Percentiles rank a stretch among this genome's conserved stretches.
Evolutionary conservation across 768 basidiomycete genomes (phyloP).

Genomic region (Suillus decipiens): DNA sequence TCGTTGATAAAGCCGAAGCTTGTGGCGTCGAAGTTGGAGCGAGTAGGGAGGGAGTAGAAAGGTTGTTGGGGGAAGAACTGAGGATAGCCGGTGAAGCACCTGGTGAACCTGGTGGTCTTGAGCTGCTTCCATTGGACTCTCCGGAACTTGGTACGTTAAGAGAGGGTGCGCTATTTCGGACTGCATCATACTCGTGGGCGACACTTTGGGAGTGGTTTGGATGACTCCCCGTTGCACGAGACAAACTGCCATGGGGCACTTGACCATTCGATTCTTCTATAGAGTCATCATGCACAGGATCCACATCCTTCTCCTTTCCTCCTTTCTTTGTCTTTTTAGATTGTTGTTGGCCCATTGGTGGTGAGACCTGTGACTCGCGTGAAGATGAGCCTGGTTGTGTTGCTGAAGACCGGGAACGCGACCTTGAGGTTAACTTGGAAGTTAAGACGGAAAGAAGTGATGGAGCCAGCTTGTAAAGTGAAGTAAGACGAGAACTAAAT

Average conservation of each 20-base stretch:
- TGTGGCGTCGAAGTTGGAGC: conserved; percentile 17
- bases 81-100: conserved; percentile 38
- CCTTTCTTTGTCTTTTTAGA: conserved; percentile 80
- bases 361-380: conserved; percentile 38
- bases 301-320: conserved; percentile 65
- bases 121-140: conserved; percentile 42
- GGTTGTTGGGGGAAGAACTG: conserved; percentile 39
- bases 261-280: conserved; percentile 40
- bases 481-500: conserved; percentile 7
- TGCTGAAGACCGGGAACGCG: conserved; percentile 72
- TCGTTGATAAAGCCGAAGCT: conserved; percentile 25
- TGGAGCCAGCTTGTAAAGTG: conserved; percentile 69
- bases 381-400: conserved; percentile 59
- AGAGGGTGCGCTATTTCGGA: conserved; percentile 32
- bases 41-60: conserved; percentile 42
- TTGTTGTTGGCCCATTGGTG: conserved; percentile 80
- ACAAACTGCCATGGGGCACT: conserved; percentile 42
- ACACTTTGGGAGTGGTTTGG: conserved; percentile 43
- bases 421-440: conserved; percentile 63
- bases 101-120: conserved; percentile 35
- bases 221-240: conserved; percentile 44
- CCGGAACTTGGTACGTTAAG: conserved; percentile 37
- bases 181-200: conserved; percentile 36
- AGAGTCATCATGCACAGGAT: conserved; percentile 43
- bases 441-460: conserved; percentile 77